Percentiles rank a stretch among this genome's conserved stretches.
Conservation (phyloP, 768 basidiomycete species). For the Gloeopeniophorella convolvens region DNA sequence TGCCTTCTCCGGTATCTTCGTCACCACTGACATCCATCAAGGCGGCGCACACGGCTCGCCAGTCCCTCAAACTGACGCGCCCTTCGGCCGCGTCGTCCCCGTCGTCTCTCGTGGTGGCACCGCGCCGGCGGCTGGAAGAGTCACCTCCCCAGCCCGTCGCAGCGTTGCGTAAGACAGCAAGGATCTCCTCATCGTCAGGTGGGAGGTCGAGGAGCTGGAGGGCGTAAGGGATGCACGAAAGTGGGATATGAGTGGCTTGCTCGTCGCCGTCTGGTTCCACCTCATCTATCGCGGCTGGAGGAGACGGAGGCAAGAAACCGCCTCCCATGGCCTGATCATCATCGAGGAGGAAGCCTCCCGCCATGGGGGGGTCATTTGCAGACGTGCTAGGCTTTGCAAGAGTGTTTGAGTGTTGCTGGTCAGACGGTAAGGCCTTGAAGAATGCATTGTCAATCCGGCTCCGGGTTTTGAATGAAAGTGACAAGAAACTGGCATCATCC, state of each 20-base stretch:
- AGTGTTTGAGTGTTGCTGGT: background rate
- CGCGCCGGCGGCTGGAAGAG: background rate
- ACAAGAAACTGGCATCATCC: background rate
- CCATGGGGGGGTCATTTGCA: constrained; percentile 2
- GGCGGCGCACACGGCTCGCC: constrained; percentile 75
- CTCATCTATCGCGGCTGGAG: background rate
- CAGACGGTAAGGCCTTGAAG: background rate
- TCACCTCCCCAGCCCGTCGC: constrained; percentile 58
- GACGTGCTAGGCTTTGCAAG: background rate
- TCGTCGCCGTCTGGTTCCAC: constrained; percentile 3
- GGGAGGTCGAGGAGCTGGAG: constrained; percentile 54
- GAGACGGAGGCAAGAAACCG: constrained; percentile 27
- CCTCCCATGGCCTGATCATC: constrained; percentile 20
- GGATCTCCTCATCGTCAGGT: constrained; percentile 60
- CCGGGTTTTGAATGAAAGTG: background rate
- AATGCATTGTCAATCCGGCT: constrained; percentile 15
- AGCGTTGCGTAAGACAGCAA: constrained; percentile 69
- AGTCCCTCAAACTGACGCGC: constrained; percentile 59
- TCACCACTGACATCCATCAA: constrained; percentile 37
- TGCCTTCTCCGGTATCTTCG: constrained; percentile 27
- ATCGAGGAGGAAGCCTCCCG: constrained; percentile 33
- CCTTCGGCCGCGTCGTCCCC: constrained; percentile 24
- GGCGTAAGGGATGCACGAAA: constrained; percentile 54
- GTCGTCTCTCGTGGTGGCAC: constrained; percentile 20
- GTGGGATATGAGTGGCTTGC: constrained; percentile 36